Evolutionary conservation across 441 rosid genomes (phyloP).

Genomic region (Gossypium davidsonii): DNA sequence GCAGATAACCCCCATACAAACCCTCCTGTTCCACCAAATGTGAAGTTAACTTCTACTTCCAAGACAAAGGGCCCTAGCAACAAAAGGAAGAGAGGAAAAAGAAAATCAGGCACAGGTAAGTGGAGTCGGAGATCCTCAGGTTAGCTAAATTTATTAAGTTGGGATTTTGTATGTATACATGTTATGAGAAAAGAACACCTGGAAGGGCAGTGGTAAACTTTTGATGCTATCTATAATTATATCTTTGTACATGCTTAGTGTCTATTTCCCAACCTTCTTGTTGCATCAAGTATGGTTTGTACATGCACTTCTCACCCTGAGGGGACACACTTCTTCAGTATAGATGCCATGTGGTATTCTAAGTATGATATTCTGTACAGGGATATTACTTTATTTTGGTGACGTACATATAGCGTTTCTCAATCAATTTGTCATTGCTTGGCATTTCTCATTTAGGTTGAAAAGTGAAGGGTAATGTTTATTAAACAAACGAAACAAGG

Average conservation of each 20-base stretch:
- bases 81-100: constrained; percentile 47
- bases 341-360: background rate
- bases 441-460: background rate
- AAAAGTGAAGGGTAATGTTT: background rate
- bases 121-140: constrained; percentile 36
- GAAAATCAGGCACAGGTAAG: constrained; percentile 30
- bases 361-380: too few species aligned
- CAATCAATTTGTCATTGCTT: background rate
- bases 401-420: background rate
- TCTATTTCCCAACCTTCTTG: background rate
- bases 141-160: constrained; percentile 13
- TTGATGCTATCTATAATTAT: background rate
- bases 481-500: background rate
- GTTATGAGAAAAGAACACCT: background rate
- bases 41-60: constrained; percentile 35
- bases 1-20: background rate
- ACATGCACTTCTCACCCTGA: constrained; percentile 7
- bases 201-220: background rate
- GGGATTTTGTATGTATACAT: background rate
- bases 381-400: background rate
- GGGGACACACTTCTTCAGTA: background rate
- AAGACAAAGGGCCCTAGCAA: constrained; percentile 37
- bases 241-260: constrained; percentile 2
- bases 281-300: constrained; percentile 11
- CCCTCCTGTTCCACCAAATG: constrained; percentile 29